Percentiles rank a stretch among this genome's conserved stretches.
phyloP scores from a whole-genome alignment of 106 monocot genomes.

The Acorus calamus region DNA sequence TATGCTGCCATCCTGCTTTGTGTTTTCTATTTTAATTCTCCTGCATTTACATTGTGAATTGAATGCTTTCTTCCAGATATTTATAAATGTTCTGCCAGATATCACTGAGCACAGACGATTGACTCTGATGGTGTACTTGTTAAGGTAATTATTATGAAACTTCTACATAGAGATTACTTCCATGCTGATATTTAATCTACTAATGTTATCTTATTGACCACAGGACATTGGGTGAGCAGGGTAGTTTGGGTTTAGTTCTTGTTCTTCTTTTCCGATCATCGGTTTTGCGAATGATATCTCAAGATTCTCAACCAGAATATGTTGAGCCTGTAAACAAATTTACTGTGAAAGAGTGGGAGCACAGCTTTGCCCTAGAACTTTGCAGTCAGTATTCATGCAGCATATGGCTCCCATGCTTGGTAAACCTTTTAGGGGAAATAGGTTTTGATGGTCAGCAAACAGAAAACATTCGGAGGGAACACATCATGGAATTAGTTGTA shows the following conservation, averaged over 20 bases:
- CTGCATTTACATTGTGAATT: background rate
- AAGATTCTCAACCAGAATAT: too few relatives aligned
- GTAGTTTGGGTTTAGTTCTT: conserved; percentile 47
- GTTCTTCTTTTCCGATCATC: conserved; percentile 46
- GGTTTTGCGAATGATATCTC: conserved; percentile 13
- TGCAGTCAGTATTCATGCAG: conserved; percentile 61
- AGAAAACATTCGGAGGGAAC: background rate
- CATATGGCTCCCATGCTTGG: conserved; percentile 75
- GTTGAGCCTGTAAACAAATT: conserved; percentile 2
- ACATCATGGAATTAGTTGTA: conserved; percentile 25
- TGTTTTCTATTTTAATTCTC: conserved; percentile 2
- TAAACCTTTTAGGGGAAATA: conserved; percentile 49
- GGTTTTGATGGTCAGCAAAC: conserved; percentile 17
- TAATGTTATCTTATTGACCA: conserved; percentile 3
- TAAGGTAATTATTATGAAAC: conserved; percentile 37
- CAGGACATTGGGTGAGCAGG: conserved; percentile 73
- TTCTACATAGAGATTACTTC: background rate
- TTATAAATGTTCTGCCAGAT: conserved; percentile 64
- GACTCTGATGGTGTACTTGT: conserved; percentile 64
- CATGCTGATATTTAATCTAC: background rate
- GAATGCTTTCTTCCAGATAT: conserved; percentile 41
- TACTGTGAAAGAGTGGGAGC: conserved; percentile 50
- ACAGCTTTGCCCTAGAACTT: conserved; percentile 47
- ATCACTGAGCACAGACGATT: conserved; percentile 51
- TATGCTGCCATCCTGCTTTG: background rate